Evolutionary conservation across 2,329 filamentous ascomycete genomes (phyloP).

Genomic region (Fusarium piperis): DNA sequence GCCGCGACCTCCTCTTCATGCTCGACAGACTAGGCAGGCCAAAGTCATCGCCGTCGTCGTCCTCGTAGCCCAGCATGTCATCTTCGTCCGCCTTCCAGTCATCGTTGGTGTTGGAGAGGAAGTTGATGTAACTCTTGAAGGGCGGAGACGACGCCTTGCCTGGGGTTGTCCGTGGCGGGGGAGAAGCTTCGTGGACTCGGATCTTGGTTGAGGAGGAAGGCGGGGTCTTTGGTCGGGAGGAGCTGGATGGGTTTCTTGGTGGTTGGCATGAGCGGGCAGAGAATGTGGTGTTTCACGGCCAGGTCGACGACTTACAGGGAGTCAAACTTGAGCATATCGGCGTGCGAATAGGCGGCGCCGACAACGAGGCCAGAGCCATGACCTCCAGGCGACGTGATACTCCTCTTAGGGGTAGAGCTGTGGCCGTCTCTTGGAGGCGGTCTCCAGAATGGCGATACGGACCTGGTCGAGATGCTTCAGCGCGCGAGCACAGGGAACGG

Average conservation of each 20-base stretch:
- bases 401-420: constrained; percentile 60
- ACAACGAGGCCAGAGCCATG: constrained; percentile 80
- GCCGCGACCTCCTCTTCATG: constrained; percentile 78
- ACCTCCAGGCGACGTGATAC: constrained; percentile 49
- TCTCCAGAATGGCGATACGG: constrained; percentile 89
- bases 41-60: constrained; percentile 94
- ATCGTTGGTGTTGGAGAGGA: constrained; percentile 82
- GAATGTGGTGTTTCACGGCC: not conserved
- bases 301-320: constrained; percentile 67
- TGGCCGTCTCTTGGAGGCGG: constrained; percentile 61
- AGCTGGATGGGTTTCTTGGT: constrained; percentile 66
- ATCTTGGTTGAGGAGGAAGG: constrained; percentile 68
- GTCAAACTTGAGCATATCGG: constrained; percentile 91
- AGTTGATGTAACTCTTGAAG: constrained; percentile 80
- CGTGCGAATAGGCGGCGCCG: constrained; percentile 95
- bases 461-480: constrained; percentile 61
- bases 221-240: constrained; percentile 79
- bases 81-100: constrained; percentile 84
- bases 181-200: constrained; percentile 61
- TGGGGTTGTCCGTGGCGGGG: constrained; percentile 63
- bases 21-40: constrained; percentile 91
- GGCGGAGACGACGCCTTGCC: constrained; percentile 67
- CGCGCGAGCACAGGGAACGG: constrained; percentile 17
- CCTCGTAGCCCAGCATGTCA: constrained; percentile 81
- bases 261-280: constrained; percentile 14